phyloP scores from a whole-genome alignment of 2,329 filamentous ascomycete genomes.

The Aspergillus amoenus region DNA sequence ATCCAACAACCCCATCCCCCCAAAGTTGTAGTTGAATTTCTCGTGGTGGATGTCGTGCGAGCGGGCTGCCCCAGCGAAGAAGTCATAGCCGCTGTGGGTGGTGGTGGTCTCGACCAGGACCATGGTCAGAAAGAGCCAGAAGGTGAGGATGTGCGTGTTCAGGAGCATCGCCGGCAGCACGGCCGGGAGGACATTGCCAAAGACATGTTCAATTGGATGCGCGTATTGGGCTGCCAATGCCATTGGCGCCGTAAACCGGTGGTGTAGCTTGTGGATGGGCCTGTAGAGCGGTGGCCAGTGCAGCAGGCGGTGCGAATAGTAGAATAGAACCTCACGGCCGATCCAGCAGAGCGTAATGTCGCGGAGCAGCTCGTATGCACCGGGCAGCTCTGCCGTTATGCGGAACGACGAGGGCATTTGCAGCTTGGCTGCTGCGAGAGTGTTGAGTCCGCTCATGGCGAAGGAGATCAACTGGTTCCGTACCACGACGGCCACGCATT shows the following conservation, averaged over 20 bases:
- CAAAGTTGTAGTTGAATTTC: conserved; percentile 57
- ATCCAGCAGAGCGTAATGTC: conserved; percentile 46
- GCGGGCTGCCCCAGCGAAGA: conserved; percentile 44
- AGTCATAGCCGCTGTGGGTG: conserved; percentile 60
- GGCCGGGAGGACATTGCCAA: conserved; percentile 56
- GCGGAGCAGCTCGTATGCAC: conserved; percentile 24
- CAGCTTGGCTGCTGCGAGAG: too few species aligned
- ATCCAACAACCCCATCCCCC: conserved; percentile 54
- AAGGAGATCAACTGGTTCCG: conserved; percentile 51
- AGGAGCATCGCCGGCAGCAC: conserved; percentile 51
- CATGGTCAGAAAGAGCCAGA: conserved; percentile 52
- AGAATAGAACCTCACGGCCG: conserved; percentile 55
- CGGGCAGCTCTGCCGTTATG: background rate
- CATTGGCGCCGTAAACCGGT: conserved; percentile 57
- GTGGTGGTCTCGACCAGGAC: conserved; percentile 54
- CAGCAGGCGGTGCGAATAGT: conserved; percentile 56
- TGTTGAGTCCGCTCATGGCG: conserved; percentile 28
- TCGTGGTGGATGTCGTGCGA: conserved; percentile 59
- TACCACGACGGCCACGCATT: conserved; percentile 47
- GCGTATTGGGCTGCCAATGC: conserved; percentile 58
- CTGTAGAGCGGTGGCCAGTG: conserved; percentile 52
- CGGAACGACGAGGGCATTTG: conserved; percentile 14
- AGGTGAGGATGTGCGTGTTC: conserved; percentile 51
- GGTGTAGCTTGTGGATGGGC: conserved; percentile 57
- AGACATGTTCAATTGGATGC: conserved; percentile 56